These are phyloP conservation scores for Angomonas deanei DNA, from an alignment of 208 protist genomes.

Conservation along the genomic window DNA sequence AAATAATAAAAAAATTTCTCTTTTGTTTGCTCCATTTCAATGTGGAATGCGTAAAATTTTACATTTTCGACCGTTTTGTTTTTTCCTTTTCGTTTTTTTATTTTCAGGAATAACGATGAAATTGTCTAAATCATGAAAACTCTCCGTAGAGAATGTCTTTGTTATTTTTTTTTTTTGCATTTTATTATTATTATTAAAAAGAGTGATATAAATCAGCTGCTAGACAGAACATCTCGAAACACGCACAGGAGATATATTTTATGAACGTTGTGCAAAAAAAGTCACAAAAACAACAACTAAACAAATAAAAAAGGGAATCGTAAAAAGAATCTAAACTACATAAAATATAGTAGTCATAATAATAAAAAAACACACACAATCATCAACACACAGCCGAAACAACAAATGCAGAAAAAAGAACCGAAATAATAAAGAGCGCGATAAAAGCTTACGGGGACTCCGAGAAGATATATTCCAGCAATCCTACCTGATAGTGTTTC, in stretches of 20 bases:
- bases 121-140: too few relatives aligned
- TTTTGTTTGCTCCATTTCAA: background rate
- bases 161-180: background rate
- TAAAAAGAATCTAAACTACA: background rate
- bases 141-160: too few relatives aligned
- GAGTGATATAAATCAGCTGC: background rate
- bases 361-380: background rate
- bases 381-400: background rate
- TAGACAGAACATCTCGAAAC: background rate
- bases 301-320: conserved; percentile 5
- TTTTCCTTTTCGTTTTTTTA: too few relatives aligned
- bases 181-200: background rate
- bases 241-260: background rate
- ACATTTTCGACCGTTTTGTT: too few relatives aligned
- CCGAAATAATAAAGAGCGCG: too few relatives aligned
- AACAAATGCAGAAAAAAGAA: too few relatives aligned
- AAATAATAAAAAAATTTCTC: background rate
- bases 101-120: too few relatives aligned
- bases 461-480: conserved; percentile 31
- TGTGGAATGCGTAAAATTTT: background rate
- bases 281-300: conserved; percentile 6
- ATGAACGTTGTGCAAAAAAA: background rate
- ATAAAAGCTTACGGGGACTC: background rate
- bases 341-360: background rate
- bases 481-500: conserved; percentile 19